phyloP scores from a whole-genome alignment of 2,329 filamentous ascomycete species.

The Fonsecaea erecta region DNA sequence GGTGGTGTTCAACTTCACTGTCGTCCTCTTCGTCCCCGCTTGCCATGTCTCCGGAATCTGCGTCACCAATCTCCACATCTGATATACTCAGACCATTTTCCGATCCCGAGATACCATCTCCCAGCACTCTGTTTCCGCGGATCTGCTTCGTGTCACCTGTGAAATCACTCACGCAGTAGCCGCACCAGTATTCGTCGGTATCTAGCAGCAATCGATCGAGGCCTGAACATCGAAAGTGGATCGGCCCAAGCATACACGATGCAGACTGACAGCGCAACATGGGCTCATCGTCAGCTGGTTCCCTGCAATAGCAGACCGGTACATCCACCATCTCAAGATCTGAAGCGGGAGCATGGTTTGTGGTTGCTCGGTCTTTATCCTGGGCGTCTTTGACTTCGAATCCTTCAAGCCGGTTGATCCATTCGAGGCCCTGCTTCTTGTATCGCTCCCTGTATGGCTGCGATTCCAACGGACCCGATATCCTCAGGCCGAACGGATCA shows the following conservation, averaged over 20 bases:
- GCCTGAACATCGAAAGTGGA: conserved; percentile 30
- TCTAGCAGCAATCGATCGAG: conserved; percentile 22
- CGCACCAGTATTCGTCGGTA: conserved; percentile 22
- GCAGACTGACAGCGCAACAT: conserved; percentile 29
- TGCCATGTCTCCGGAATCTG: neutral
- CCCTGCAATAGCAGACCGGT: conserved; percentile 26
- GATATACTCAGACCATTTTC: neutral
- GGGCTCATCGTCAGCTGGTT: conserved; percentile 3
- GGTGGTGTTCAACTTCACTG: neutral
- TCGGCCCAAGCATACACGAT: conserved; percentile 28
- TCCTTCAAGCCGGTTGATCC: conserved; percentile 10
- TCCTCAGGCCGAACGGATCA: neutral
- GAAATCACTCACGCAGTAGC: conserved; percentile 17
- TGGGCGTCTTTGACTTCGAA: neutral
- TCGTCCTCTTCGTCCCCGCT: neutral
- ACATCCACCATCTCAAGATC: neutral
- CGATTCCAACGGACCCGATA: neutral
- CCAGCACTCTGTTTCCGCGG: neutral
- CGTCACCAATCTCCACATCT: neutral
- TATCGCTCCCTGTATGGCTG: conserved; percentile 27
- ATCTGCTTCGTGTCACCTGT: neutral
- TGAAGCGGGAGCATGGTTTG: neutral
- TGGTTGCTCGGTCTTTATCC: neutral
- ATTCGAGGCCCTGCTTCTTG: conserved; percentile 33
- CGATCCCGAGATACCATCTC: neutral